Base-by-base conservation (phyloP, 768 basidiomycete species). In the Boletus bicolor region DNA sequence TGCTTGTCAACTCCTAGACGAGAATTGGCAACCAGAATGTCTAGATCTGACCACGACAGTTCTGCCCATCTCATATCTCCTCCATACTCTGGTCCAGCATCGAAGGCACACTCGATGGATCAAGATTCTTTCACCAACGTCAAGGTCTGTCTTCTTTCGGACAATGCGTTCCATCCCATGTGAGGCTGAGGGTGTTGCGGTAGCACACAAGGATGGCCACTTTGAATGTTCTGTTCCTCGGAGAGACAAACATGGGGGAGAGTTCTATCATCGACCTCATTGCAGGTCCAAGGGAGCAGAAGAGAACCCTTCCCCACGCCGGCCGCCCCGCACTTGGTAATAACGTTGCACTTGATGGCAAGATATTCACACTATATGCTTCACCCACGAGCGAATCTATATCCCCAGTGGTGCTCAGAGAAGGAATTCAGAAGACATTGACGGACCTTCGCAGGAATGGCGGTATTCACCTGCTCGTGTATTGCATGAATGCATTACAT, bases 171-270 rank as follows among this genome's bases (percentile, higher is more conserved):
- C 24, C 34, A 44, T 43, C n/a, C 9, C 15, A 44, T 51, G 8
- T 11, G 10, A 48, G 7, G 38, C 49, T 67, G 19, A 68, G 41
- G 15, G 28, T 36, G 7, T 44, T 24, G 7, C 28, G 34, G 34
- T 38, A 68, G 67, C 35, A 44, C 42, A 42, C 34, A 35, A 44
- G 34, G 21, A 49, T 52, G 34, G n/a, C 42, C 2, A 21, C 50
- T 44, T 53, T 57, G 19, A 61, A 67, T 46, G 42, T 67, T 32
- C 19, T 67, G 6, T 57, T 67, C 46, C 34, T 67, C 3, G 67
- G 64, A 32, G 67, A 66, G 51, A 68, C 57, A n/a, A 39, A 39
- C 41, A 50, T 59, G 3, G 61, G 57, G 34, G 53, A 61, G 17
- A 17, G 19, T 50, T 68, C 61, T 52, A 56, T 67, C 19, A 26